Conservation (phyloP, 2,329 filamentous ascomycete genomes). For the Colletotrichum liaoningense region DNA sequence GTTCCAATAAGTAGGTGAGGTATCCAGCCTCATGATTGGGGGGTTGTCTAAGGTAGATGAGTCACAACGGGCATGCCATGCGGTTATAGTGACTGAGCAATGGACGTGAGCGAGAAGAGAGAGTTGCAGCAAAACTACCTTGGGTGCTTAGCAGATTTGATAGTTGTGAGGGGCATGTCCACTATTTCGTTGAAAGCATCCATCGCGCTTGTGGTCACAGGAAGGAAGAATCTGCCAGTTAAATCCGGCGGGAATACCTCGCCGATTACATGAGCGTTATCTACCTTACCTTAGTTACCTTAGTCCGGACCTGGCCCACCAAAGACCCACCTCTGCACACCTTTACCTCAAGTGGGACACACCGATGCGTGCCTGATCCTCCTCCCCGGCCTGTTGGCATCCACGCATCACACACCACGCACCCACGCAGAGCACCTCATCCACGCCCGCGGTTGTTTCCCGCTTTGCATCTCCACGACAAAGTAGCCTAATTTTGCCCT, state of each 20-base stretch:
- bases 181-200: neutral
- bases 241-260: constrained; percentile 16
- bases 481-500: constrained; percentile 16
- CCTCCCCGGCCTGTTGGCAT: neutral
- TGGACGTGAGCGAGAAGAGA: neutral
- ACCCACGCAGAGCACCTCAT: neutral
- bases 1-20: neutral
- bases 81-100: neutral
- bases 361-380: constrained; percentile 15
- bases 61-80: neutral
- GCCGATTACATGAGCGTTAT: constrained; percentile 8
- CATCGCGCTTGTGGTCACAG: neutral
- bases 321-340: neutral
- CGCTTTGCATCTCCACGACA: constrained; percentile 9
- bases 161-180: neutral
- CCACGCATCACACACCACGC: no score
- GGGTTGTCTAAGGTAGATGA: neutral
- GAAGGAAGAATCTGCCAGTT: neutral
- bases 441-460: neutral
- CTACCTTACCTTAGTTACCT: neutral
- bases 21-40: neutral
- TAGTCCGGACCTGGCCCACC: neutral
- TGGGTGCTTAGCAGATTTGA: neutral
- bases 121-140: no score
- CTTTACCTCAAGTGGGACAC: neutral